These are phyloP conservation scores for Wickerhamiella sergipiensis DNA, from an alignment of 805 yeast genomes.

Conservation along the genomic window DNA sequence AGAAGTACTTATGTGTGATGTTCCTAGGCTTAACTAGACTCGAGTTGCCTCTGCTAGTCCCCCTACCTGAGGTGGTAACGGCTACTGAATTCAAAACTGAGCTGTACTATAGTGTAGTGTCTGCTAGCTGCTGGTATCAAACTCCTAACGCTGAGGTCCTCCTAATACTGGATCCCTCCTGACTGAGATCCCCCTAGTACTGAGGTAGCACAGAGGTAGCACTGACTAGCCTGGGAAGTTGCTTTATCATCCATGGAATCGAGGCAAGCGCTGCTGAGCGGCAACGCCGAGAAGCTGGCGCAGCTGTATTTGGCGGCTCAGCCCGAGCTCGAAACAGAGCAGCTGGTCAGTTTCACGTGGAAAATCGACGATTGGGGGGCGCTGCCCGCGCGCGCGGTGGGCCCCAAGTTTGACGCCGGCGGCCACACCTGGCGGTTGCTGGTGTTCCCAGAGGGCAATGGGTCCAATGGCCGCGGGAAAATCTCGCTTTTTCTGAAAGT, in stretches of 20 bases:
- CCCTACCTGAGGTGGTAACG: too few relatives aligned
- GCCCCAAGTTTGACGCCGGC: constrained; percentile 21
- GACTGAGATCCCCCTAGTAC: too few relatives aligned
- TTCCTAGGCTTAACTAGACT: too few relatives aligned
- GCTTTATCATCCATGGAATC: background rate
- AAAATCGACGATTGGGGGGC: constrained; percentile 26
- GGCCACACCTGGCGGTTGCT: constrained; percentile 36
- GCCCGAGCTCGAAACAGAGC: constrained; percentile 13
- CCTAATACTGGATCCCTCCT: too few relatives aligned
- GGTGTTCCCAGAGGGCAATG: constrained; percentile 66
- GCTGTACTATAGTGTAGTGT: too few relatives aligned
- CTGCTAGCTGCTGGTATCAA: too few relatives aligned
- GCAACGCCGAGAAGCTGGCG: background rate
- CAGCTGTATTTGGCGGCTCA: background rate
- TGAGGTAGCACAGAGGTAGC: too few relatives aligned
- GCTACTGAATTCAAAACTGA: too few relatives aligned
- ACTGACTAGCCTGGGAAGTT: too few relatives aligned
- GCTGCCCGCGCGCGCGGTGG: constrained; percentile 23
- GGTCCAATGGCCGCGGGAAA: constrained; percentile 28
- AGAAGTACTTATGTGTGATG: background rate
- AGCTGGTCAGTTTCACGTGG: constrained; percentile 22
- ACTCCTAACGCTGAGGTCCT: too few relatives aligned
- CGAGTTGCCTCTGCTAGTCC: too few relatives aligned
- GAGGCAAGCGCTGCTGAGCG: background rate
- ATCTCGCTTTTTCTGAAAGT: constrained; percentile 77